Conservation (phyloP, 768 basidiomycete genomes). For the Glaciozyma martinii region DNA sequence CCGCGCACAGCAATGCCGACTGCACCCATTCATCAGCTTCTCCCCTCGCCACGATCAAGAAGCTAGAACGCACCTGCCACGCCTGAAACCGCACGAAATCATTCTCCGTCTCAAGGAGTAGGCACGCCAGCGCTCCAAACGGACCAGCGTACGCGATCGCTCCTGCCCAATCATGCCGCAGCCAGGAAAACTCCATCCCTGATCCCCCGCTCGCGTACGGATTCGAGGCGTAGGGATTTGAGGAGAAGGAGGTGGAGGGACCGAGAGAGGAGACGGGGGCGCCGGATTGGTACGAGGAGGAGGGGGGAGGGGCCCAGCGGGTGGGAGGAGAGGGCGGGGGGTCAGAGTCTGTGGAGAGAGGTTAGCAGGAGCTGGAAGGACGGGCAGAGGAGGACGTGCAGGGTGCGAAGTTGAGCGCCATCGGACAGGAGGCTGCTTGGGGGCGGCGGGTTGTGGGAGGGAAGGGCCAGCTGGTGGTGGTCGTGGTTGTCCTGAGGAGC, state of each 20-base stretch:
- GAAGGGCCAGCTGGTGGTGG: not conserved
- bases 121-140: slow-evolving; percentile 14
- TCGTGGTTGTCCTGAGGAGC: not conserved
- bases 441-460: not conserved
- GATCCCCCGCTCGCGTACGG: not conserved
- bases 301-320: not conserved
- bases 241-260: not conserved
- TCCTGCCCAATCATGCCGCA: slow-evolving; percentile 1
- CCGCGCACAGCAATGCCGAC: slow-evolving; percentile 22
- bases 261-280: slow-evolving; percentile 14
- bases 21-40: slow-evolving; percentile 2
- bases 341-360: not conserved
- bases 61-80: slow-evolving; percentile 10
- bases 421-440: not conserved
- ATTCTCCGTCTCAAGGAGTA: slow-evolving; percentile 24
- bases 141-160: slow-evolving; percentile 11
- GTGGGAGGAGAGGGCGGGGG: not conserved
- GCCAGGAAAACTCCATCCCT: not conserved
- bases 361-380: slow-evolving; percentile 1
- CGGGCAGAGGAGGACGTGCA: not conserved
- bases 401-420: slow-evolving; percentile 24
- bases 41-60: not conserved
- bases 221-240: not conserved
- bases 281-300: slow-evolving; percentile 18
- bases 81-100: slow-evolving; percentile 25